Evolutionary conservation across 352 stramenopile genomes (phyloP), one percentile per base, ranked within the genome.

Genomic region (Globisporangium spiculum): DNA sequence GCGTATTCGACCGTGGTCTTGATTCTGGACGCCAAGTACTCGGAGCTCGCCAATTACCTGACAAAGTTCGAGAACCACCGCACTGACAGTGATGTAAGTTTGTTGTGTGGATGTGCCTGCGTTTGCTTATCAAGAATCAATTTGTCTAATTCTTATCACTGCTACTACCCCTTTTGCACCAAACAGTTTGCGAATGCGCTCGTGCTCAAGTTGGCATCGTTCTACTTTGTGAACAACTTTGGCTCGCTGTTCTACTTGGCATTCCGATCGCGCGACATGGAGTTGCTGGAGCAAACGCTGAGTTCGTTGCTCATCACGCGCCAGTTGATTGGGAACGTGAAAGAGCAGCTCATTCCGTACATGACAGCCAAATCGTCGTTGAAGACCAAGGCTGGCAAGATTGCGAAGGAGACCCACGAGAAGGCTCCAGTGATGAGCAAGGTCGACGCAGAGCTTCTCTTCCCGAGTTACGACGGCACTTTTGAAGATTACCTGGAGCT

Each of bases 181-280:
- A 26, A 27, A 53, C 67, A 94, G 84, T 97, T 97, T 78, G 79
- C 88, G 9, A 97, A 97, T 44, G 86, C 89, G 0, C 90, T 99
- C 41, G 98, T 99, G 68, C 88, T 98, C 60, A 99, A 99, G 84
- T 87, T 99, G 5, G 98, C 98, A 67, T 89, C 97, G 50, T 99
- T 99, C 74, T 96, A 98, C 71, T 99, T 99, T 68, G 91, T 98
- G 24, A 98, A 98, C 82, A 98, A 98, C 82, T 99, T 99, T 72
- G 91, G 92, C 4, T 97, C 92, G 66, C 80, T 98, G 1, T 98
- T 99, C 74, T 99, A 98, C 76, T 90, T 98, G 68, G 92, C 93
- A 9, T 99, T 98, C 70, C 86, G 96, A 44, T 89, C 92, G 38
- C 83, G 84, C 24, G 83, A 93, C 59, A 92, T 94, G 84, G 82